Evolutionary conservation across 257 asterid species (phyloP), one percentile per base, ranked within the genome.

Genomic region (Misopates orontium): DNA sequence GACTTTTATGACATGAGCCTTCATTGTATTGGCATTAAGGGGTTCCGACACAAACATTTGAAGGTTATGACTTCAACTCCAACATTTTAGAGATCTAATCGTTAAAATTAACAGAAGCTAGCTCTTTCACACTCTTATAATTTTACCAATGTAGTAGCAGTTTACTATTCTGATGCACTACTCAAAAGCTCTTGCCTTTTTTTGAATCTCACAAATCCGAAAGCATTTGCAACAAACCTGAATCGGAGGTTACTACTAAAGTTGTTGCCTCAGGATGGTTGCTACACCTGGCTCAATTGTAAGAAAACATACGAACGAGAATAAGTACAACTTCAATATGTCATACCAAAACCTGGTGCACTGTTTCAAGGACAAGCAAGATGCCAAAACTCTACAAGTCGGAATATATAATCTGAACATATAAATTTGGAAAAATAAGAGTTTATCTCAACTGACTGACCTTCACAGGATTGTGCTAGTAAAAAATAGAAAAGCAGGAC

Each of bases 401-500:
- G 49, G 61, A 40, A n/a, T 22, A 56, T 50, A 68, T 36, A 50
- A n/a, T 32, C 32, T n/a, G 24, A 71, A 39, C 48, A 56, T 42
- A 12, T 57, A 49, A 61, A 67, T 48, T 10, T 24, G 8, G 11
- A 54, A 14, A 61, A 44, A 10, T 10, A 23, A 45, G 17, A 31
- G 42, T 28, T 25, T 20, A 16, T 15, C 44, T 13, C 23, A 8
- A 28, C 59, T 19, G 18, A 64, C 84, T 9, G 59, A 83, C 96
- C 92, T 92, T 92, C 56, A 92, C 98, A 58, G 98, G 98, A 68
- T 92, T 92, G 81, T 92, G 83, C 69, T 92, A 89, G 84, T 92
- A 92, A 69, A 89, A 89, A 50, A 92, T 87, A 96, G 98, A 67
- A 96, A 92, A 49, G 98, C 98, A 56, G 98, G 98, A 47, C 98